Base-by-base conservation (phyloP, 1,139 yeast species). In the Entelexis paramagnoliae region DNA sequence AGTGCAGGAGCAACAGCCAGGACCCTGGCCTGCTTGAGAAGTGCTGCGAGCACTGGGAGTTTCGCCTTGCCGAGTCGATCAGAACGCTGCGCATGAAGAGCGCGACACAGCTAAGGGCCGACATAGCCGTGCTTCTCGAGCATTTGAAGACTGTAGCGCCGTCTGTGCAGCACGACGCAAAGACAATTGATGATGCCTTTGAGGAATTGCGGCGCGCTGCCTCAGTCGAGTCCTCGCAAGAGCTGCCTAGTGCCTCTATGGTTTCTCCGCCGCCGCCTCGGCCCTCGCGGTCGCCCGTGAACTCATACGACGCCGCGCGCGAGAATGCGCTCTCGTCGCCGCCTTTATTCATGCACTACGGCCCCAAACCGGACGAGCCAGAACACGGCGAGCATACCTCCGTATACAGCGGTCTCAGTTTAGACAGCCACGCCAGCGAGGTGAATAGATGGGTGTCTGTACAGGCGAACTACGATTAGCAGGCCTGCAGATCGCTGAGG, bases 11-110 rank as follows among this genome's bases (percentile, higher is more conserved):
- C 17, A 29, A 41, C 26, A 41, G 26, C 34, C 17, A 29, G 26
- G 45, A 41, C 17, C 17, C 45, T 4, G 45, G 45, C 8, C 19
- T 41, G 24, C 19, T 17, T 17, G 45, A 41, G 26, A 41, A 41
- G 17, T 28, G 17, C 17, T 41, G 45, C 14, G 45, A 41, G 34
- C 34, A 41, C 17, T 41, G 45, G 45, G 34, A 41, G 20, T 13
- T 13, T 4, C 33, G 45, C 3, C 20, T 41, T 4, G 10, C 24
- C n/a, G 45, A 26, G 17, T 28, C 45, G 16, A 17, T 29, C 8
- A 8, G 34, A 9, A 4, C 26, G 11, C 16, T 41, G 16, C n/a
- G 45, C 16, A 16, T 3, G 4, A 41, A 29, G 19, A 41, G 45
- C 22, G n/a, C 10, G 3, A 17, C 24, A 9, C 24, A 41, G 26